Evolutionary conservation across 1,284 basidiomycete genomes (phyloP), one percentile per base, ranked within the genome.

Genomic region (Ganoderma boninense): DNA sequence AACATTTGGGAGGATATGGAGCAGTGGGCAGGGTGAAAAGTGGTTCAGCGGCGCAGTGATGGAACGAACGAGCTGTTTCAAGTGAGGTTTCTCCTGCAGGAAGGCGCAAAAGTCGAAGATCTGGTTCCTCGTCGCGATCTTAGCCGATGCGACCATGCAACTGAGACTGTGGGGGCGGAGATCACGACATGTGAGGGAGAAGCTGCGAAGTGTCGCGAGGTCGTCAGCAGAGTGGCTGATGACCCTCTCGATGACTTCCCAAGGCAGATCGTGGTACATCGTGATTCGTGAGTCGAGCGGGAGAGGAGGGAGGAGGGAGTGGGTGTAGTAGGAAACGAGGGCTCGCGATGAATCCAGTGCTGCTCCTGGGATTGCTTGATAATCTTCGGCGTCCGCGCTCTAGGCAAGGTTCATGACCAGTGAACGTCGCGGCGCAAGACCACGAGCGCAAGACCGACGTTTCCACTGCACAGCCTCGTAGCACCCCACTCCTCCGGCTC

Each of bases 191-290:
- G 57, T 38, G 35, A 59, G 57, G 7, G 57, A 38, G 29, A 59
- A 40, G 57, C n/a, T 59, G 57, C 4, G 32, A 1, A 59, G 6
- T 6, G 57, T 56, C 6, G 4, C 6, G 13, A 3, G 32, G 29
- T 56, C 13, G 32, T n/a, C 32, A 6, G 14, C 57, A 4, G 32
- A 59, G 20, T 59, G 57, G 20, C 35, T 10, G 32, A 59, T n/a
- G 57, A 59, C 20, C 16, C 56, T 59, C 32, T 59, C 56, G 32
- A 59, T 59, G 29, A 59, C 56, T 38, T 59, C 56, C 56, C 26
- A 54, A 16, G 52, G 54, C 5, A 56, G 29, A 16, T 5, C 14
- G 16, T 29, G 54, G 29, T 7, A 32, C 26, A 49, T 23, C 8
- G 46, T 4, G 46, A 23, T n/a, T 32, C 26, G 29, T 4, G 46